Evolutionary conservation across 495 filamentous ascomycete genomes (phyloP).

Genomic region (Staphylotrichum longicolle): DNA sequence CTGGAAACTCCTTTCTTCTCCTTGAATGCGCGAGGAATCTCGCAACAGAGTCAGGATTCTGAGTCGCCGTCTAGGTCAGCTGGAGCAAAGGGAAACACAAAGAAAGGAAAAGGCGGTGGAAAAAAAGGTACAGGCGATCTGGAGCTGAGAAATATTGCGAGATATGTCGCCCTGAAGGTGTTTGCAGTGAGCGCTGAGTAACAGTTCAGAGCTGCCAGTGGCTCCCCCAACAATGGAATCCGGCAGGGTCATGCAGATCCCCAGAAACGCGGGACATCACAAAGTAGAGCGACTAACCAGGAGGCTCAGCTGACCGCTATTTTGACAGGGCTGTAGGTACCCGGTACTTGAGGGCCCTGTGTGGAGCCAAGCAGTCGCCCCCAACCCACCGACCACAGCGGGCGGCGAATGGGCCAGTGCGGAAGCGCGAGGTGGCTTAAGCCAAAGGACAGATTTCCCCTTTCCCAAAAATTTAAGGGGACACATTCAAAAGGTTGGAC

Average conservation of each 20-base stretch:
- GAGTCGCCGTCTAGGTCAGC: too few relatives aligned
- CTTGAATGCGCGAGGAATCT: too few relatives aligned
- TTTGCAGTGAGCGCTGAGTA: too few relatives aligned
- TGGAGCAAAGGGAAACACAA: too few relatives aligned
- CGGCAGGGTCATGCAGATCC: background rate
- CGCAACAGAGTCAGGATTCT: too few relatives aligned
- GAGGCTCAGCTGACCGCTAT: background rate
- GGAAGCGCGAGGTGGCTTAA: constrained; percentile 29
- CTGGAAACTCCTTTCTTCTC: background rate
- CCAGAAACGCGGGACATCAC: background rate
- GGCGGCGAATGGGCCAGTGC: constrained; percentile 20
- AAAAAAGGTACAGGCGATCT: too few relatives aligned
- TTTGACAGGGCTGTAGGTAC: constrained; percentile 15
- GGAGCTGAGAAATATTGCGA: too few relatives aligned
- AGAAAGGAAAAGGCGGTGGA: too few relatives aligned
- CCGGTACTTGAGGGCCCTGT: background rate
- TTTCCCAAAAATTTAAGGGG: constrained; percentile 21
- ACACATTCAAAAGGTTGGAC: constrained; percentile 15
- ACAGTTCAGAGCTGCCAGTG: too few relatives aligned
- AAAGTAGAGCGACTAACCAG: background rate
- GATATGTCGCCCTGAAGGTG: too few relatives aligned
- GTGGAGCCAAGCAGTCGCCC: constrained; percentile 1
- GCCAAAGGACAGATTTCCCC: constrained; percentile 37
- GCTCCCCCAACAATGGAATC: too few relatives aligned
- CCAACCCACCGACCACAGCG: constrained; percentile 1